Evolutionary conservation across 2,329 filamentous ascomycete species (phyloP).

Genomic region (Ceratocystiopsis minuta): DNA sequence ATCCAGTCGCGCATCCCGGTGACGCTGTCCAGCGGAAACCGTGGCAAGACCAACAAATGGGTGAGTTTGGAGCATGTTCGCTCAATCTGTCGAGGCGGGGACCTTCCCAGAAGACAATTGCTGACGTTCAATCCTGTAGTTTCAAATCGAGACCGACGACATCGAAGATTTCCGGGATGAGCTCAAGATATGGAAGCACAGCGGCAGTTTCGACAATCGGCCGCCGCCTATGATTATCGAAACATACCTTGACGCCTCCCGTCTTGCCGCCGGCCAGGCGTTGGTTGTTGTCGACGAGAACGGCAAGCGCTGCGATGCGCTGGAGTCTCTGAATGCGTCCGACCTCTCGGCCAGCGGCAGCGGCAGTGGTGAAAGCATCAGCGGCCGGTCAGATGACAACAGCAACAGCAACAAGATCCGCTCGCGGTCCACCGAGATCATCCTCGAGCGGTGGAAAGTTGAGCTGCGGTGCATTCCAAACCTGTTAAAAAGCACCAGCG

Average conservation of each 20-base stretch:
- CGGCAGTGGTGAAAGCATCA: conserved; percentile 6
- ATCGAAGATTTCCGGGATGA: conserved; percentile 75
- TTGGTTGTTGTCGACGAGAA: conserved; percentile 75
- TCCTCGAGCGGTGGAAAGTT: conserved; percentile 82
- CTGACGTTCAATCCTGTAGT: conserved; percentile 32
- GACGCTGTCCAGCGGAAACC: conserved; percentile 35
- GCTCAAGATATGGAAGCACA: conserved; percentile 62
- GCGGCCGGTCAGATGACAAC: conserved; percentile 13
- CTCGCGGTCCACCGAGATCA: conserved; percentile 40
- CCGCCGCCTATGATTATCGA: conserved; percentile 81
- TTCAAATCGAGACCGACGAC: conserved; percentile 87
- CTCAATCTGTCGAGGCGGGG: too few species aligned
- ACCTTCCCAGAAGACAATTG: too few species aligned
- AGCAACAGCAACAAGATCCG: conserved; percentile 8
- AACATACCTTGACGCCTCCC: conserved; percentile 66
- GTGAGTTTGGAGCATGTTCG: too few species aligned
- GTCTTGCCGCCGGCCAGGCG: conserved; percentile 67
- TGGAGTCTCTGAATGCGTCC: conserved; percentile 58
- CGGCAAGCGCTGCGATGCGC: conserved; percentile 83
- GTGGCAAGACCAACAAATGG: conserved; percentile 63
- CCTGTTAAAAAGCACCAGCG: conserved; percentile 3
- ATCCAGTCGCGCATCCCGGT: conserved; percentile 64
- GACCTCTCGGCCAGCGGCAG: conserved; percentile 32
- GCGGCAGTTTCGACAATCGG: conserved; percentile 56
- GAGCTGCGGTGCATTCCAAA: conserved; percentile 47